Evolutionary conservation across 2,329 filamentous ascomycete genomes (phyloP), one percentile per base, ranked within the genome.

Genomic region (Pseudonectria buxi): DNA sequence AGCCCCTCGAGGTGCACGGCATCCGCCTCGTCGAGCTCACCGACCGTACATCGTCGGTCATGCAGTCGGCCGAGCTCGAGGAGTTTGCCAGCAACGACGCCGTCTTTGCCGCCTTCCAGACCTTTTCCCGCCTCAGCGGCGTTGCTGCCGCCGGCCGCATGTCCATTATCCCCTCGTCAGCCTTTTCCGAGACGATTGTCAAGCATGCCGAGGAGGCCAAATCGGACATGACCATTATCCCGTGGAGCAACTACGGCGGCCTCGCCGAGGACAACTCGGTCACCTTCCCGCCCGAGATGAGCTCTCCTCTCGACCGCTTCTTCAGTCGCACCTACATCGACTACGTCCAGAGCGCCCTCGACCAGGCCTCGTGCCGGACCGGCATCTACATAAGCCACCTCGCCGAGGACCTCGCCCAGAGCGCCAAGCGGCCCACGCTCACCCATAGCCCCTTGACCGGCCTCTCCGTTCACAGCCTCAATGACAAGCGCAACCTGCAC

Each of bases 21-120:
- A 65, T 95, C n/a, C 83, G 89, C 11, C 73, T 96, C 12, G 64
- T 94, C 32, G 86, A 94, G 54, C 74, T 96, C 10, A 94, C 86
- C 0, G 89, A 95, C 50, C 87, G 90, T 72, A 84, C 86, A 28
- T 95, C 90, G 1, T 89, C 88, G 13, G 90, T 95, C 50, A 96
- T 96, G 90, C 83, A 86, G 50, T 86, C 94, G 10, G 82, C 87
- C 0, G 87, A 94, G 53, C 72, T 82, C 3, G 83, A 88, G 26
- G 86, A 92, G 32, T 74, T 79, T 41, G 75, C 76, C 16, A 69
- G 74, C 6, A 73, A 76, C 50, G 90, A 96, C 51, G 87, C 90
- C 0, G 81, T 96, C 4, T 78, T 95, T 36, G 95, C 94, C 55
- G 85, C 86, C 1, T 95, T 95, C 71, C 78, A 85, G 31, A 86